Evolutionary conservation across 2,329 filamentous ascomycete species (phyloP).

Genomic region (Cyphellophora attinorum): DNA sequence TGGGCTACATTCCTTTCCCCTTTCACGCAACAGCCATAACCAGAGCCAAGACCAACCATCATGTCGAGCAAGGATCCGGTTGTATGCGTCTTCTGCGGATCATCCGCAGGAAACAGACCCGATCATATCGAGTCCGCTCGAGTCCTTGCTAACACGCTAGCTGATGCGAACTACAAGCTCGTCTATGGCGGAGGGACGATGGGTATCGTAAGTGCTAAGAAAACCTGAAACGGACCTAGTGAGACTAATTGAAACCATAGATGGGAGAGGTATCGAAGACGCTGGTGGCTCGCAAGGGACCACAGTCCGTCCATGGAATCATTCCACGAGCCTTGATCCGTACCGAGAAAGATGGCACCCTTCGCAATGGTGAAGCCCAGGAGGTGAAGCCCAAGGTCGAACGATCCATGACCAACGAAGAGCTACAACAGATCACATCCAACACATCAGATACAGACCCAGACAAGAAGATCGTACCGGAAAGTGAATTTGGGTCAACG

Average conservation of each 20-base stretch:
- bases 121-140: conserved; percentile 71
- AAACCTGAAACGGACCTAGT: too few species aligned
- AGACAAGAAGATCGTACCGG: conserved; percentile 21
- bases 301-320: conserved; percentile 78
- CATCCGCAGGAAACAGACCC: conserved; percentile 62
- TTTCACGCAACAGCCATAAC: conserved; percentile 22
- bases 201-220: too few species aligned
- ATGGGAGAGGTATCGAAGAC: conserved; percentile 92
- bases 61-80: conserved; percentile 44
- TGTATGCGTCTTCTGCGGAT: conserved; percentile 80
- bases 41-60: conserved; percentile 67
- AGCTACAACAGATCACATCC: conserved; percentile 14
- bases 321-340: conserved; percentile 78
- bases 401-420: conserved; percentile 53
- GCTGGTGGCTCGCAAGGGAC: conserved; percentile 72
- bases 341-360: conserved; percentile 45
- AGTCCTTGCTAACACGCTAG: conserved; percentile 62
- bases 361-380: conserved; percentile 7
- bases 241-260: too few species aligned
- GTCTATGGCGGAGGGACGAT: conserved; percentile 94
- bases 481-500: conserved; percentile 61
- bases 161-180: conserved; percentile 66
- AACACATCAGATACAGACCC: conserved; percentile 19
- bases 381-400: conserved; percentile 29
- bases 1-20: too few species aligned